phyloP scores from a whole-genome alignment of 2,329 filamentous ascomycete genomes.

The Pseudocercospora cruenta region DNA sequence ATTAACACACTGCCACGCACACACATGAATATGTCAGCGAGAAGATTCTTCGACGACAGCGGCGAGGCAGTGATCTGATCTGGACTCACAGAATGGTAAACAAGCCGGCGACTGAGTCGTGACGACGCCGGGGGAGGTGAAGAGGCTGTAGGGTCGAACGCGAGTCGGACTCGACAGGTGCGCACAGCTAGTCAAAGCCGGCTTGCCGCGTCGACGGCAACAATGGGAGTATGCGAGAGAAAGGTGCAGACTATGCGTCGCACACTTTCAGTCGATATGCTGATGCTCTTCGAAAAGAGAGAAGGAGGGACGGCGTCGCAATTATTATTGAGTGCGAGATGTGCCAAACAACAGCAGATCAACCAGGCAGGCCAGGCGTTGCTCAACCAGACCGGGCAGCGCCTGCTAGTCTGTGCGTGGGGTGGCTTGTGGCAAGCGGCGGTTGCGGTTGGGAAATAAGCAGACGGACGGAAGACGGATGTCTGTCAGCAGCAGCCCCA shows the following conservation, averaged over 20 bases:
- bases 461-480: background rate
- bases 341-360: constrained; percentile 1
- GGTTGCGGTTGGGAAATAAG: constrained; percentile 6
- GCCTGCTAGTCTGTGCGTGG: background rate
- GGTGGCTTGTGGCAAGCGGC: constrained; percentile 2
- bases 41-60: constrained; percentile 11
- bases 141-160: constrained; percentile 22
- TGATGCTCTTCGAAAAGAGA: constrained; percentile 1
- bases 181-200: constrained; percentile 46
- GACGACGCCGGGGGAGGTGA: constrained; percentile 18
- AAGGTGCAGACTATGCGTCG: constrained; percentile 13
- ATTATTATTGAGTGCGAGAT: background rate
- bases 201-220: constrained; percentile 12
- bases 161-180: constrained; percentile 29
- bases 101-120: constrained; percentile 24
- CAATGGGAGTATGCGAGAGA: constrained; percentile 3
- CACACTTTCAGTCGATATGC: constrained; percentile 6
- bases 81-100: constrained; percentile 39
- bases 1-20: constrained; percentile 18
- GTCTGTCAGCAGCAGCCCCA: background rate
- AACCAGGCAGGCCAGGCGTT: background rate
- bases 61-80: background rate
- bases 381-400: constrained; percentile 7
- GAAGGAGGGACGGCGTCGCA: background rate
- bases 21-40: constrained; percentile 20